Conservation (phyloP, 2,329 filamentous ascomycete genomes). For the Diaporthe velutina region DNA sequence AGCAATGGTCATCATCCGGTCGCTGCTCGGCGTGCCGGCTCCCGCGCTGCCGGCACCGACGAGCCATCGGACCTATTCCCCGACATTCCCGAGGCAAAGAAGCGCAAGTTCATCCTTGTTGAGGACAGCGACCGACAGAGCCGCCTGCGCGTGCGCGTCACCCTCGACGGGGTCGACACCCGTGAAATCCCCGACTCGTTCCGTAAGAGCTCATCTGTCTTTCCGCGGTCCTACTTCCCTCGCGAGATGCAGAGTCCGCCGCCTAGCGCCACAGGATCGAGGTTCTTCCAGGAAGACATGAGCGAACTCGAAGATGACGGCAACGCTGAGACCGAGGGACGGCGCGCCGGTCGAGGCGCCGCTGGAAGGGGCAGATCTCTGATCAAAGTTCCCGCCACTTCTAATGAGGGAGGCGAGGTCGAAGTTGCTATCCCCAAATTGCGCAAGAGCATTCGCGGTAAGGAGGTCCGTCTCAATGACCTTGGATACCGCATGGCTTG, state of each 20-base stretch:
- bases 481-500: slow-evolving; percentile 96
- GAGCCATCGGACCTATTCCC: slow-evolving; percentile 83
- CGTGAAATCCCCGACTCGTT: slow-evolving; percentile 97
- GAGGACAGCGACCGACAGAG: slow-evolving; percentile 87
- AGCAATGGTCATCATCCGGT: slow-evolving; percentile 52
- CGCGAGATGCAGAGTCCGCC: slow-evolving; percentile 92
- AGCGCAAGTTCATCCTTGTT: slow-evolving; percentile 96
- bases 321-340: slow-evolving; percentile 64
- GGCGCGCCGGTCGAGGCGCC: slow-evolving; percentile 52
- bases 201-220: slow-evolving; percentile 90
- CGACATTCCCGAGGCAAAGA: slow-evolving; percentile 88
- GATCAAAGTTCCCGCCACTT: slow-evolving; percentile 72
- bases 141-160: slow-evolving; percentile 89
- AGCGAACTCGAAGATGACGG: slow-evolving; percentile 70
- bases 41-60: slow-evolving; percentile 63
- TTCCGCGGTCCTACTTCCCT: slow-evolving; percentile 90
- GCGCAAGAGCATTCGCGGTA: slow-evolving; percentile 76
- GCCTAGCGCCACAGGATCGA: slow-evolving; percentile 78
- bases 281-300: slow-evolving; percentile 78
- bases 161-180: slow-evolving; percentile 93
- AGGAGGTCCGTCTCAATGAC: slow-evolving; percentile 93
- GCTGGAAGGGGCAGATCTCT: slow-evolving; percentile 53
- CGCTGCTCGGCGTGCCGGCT: slow-evolving; percentile 50
- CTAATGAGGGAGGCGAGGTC: slow-evolving; percentile 75
- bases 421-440: slow-evolving; percentile 83